phyloP scores from a whole-genome alignment of 2,329 filamentous ascomycete species.

The Fusarium xylarioides region DNA sequence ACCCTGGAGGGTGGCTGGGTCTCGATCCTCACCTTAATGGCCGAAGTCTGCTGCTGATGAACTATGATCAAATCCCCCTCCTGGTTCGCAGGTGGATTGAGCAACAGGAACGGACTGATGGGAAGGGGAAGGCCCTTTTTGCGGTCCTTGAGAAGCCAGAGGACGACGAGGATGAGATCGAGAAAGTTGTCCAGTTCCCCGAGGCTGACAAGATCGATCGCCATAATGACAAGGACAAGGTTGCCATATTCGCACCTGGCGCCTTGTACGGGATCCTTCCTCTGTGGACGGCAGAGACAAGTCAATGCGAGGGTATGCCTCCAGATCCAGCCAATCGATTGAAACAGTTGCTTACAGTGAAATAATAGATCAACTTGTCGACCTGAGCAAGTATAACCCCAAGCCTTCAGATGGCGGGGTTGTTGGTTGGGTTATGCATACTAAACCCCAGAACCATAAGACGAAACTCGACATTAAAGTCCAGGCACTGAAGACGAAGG shows the following conservation, averaged over 20 bases:
- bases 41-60: conserved; percentile 58
- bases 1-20: conserved; percentile 63
- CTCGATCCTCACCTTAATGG: conserved; percentile 61
- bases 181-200: conserved; percentile 48
- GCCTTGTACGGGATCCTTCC: conserved; percentile 60
- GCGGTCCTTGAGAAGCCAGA: conserved; percentile 53
- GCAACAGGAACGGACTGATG: conserved; percentile 49
- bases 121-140: conserved; percentile 51
- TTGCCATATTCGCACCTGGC: conserved; percentile 63
- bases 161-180: conserved; percentile 50
- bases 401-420: conserved; percentile 40
- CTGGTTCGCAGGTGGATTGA: conserved; percentile 60
- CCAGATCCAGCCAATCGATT: background rate
- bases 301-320: conserved; percentile 54
- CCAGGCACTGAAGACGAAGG: conserved; percentile 46
- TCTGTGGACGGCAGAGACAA: conserved; percentile 57
- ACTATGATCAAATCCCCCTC: conserved; percentile 54
- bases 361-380: conserved; percentile 39
- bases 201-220: conserved; percentile 41
- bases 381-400: conserved; percentile 44
- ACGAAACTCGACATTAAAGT: conserved; percentile 50
- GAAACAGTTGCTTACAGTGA: background rate
- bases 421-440: conserved; percentile 46
- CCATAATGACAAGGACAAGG: conserved; percentile 45
- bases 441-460: conserved; percentile 43